Evolutionary conservation across 192 early-diverging fungal species (phyloP), one percentile per base, ranked within the genome.

Genomic region (Phycomyces blakesleeanus): DNA sequence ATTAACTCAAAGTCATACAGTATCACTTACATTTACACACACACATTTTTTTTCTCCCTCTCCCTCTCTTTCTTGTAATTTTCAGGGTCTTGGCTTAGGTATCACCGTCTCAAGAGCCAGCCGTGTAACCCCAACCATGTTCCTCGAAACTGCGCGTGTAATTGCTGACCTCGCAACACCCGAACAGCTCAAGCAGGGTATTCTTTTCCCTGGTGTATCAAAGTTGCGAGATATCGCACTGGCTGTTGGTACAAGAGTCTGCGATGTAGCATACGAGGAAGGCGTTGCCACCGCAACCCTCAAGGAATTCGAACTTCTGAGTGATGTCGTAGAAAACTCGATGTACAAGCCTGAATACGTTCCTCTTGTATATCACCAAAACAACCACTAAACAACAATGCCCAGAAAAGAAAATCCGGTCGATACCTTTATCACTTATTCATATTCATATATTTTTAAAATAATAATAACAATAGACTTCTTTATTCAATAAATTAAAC

Each of bases 321-420:
- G 73, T 59, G 73, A 65, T 11, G 67, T 78, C 2, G 77, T 85
- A 25, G 69, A 79, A 34, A 76, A 73, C 21, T 79, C 76, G 16
- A 85, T 85, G 79, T 83, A 69, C 69, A 66, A 74, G n/a, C 79
- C 78, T 21, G 76, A 76, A 59, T 82, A 82, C 20, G 78, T 82
- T 22, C 78, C 78, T 38, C 55, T 74, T 15, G 72, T 74, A 16
- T 61, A 74, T 42, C 49, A 52, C 18, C 66, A 68, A 16, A 22
- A 10, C 9, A 16, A 53, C 22, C 50, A 57, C 21, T 53, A 53
- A 26, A 22, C 40, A 10, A 41, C 40, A 41, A 11, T 47, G 12
- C 11, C 18, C 11, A 18, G 44, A 18, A 12, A 7, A 34, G 7
- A 7, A 34, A 34, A 7, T 7, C 29, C 7, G 29, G 29, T n/a